Conservation (phyloP, 148 eudicot genomes). For the Nepenthes gracilis region DNA sequence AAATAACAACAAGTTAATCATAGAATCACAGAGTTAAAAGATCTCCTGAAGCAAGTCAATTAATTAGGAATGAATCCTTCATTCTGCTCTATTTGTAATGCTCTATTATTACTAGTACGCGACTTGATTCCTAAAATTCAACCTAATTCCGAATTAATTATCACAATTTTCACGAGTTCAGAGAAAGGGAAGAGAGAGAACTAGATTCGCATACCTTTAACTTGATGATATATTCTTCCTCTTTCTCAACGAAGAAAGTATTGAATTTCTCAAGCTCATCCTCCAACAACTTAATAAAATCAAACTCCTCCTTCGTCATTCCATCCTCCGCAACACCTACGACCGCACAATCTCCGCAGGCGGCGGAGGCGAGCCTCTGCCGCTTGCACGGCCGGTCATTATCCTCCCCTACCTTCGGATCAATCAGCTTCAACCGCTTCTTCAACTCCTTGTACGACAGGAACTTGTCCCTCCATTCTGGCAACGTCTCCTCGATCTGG, state of each 20-base stretch:
- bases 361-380: slow-evolving; percentile 19
- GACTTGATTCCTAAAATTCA: no score
- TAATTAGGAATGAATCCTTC: no score
- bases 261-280: slow-evolving; percentile 63
- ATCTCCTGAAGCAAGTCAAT: no score
- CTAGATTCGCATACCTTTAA: slow-evolving; percentile 30
- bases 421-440: slow-evolving; percentile 43
- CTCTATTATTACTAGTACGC: no score
- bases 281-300: slow-evolving; percentile 44
- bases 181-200: no score
- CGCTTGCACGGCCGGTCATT: slow-evolving; percentile 24
- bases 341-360: background rate
- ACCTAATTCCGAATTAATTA: no score
- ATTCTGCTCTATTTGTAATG: no score
- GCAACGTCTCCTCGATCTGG: slow-evolving; percentile 43
- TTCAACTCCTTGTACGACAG: slow-evolving; percentile 61
- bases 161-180: no score
- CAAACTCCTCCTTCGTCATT: slow-evolving; percentile 32
- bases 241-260: slow-evolving; percentile 46
- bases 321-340: background rate
- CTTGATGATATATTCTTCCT: slow-evolving; percentile 57
- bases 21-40: no score
- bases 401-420: slow-evolving; percentile 13
- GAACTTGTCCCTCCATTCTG: slow-evolving; percentile 76
- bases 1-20: no score